Evolutionary conservation across 805 yeast species (phyloP), one percentile per base, ranked within the genome.

Genomic region (Cyberlindnera mrakii): DNA sequence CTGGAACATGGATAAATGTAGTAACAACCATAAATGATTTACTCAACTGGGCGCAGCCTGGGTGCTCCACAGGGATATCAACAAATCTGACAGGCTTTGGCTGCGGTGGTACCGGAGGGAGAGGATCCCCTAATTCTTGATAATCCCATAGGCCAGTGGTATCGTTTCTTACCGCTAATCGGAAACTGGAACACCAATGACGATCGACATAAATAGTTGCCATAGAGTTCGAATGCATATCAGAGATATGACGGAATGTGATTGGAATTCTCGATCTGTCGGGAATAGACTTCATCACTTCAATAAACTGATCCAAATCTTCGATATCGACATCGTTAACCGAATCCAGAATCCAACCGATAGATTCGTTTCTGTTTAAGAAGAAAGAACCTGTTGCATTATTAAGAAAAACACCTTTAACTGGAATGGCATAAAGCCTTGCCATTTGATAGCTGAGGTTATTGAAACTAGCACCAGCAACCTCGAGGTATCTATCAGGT

Each of bases 381-480:
- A 70, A 76, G 64, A 90, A 88, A 0, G 91, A 81, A 0, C 91
- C 91, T 2, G 85, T 72, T 0, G 93, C 86, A 52, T 82, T 77
- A 52, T 83, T 82, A 33, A 86, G 72, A 58, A 78, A 88, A 1
- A 90, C 95, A 33, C 97, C 97, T 50, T 68, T 74, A 2, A 85
- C 93, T 0, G 96, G 93, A 27, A 89, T 74, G 29, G 90, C 86
- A 57, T 80, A 87, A 39, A 80, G 74, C 56, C 96, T 75, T 2
- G 96, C 96, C 66, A 89, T 71, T 63, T 90, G 96, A 60, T 90
- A 90, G 40, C 95, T 83, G 51, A 90, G 65, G 41, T 85, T 82
- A 58, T 89, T 88, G 65, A 89, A 87, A 0, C 87, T 76, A 1
- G 95, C 95, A 43, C 96, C 96, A 39, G 85, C 82, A 7, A 85